Conservation (phyloP, 169 alveolate genomes). For the Ophryocystis elektroscirrha region DNA sequence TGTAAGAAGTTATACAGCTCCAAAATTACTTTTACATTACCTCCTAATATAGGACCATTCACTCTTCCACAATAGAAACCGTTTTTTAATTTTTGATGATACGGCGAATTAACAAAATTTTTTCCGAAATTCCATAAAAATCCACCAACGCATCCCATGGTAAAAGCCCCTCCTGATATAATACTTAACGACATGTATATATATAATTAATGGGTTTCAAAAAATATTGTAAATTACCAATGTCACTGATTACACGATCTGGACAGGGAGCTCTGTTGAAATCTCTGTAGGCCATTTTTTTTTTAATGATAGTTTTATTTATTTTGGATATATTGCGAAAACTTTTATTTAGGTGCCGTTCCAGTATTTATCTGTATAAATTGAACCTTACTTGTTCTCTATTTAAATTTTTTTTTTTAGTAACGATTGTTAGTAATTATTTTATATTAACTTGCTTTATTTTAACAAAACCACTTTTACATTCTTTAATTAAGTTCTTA, state of each 20-base stretch:
- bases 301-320: conserved; percentile 12
- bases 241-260: conserved; percentile 73
- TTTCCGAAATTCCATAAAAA: conserved; percentile 65
- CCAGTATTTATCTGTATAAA: no score
- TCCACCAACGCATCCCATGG: conserved; percentile 83
- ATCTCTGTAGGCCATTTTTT: no score
- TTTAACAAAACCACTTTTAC: no score
- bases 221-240: no score
- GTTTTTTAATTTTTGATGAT: conserved; percentile 22
- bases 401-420: no score
- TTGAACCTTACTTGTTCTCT: no score
- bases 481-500: no score
- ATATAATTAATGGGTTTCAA: background rate
- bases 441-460: no score
- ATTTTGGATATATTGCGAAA: background rate
- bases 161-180: conserved; percentile 70
- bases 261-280: conserved; percentile 77
- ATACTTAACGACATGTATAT: background rate
- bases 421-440: no score
- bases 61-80: conserved; percentile 69
- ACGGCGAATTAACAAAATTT: conserved; percentile 70
- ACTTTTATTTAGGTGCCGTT: no score
- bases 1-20: background rate
- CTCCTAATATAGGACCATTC: conserved; percentile 76
- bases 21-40: background rate